A percentile compares a stretch with the other conserved stretches of the same genome.
Evolutionary conservation across 148 eudicot species (phyloP).

Genomic region (Simmondsia chinensis): DNA sequence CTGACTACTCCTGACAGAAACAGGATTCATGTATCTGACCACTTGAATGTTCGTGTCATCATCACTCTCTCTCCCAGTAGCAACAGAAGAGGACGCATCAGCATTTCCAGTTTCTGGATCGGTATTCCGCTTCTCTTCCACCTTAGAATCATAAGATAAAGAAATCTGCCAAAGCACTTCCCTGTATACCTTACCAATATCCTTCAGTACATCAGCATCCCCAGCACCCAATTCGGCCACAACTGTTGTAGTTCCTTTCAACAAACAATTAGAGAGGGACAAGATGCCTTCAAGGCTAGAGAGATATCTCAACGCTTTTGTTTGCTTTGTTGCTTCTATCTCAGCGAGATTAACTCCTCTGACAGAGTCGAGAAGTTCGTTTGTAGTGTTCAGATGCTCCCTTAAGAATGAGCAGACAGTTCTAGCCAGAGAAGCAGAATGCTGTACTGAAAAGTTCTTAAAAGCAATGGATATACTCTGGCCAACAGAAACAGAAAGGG

Average conservation of each 20-base stretch:
- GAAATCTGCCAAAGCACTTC: conserved; percentile 94
- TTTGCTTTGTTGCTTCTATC: conserved; percentile 49
- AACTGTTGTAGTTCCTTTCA: conserved; percentile 73
- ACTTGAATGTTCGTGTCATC: conserved; percentile 59
- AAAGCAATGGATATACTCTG: conserved; percentile 82
- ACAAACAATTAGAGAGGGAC: conserved; percentile 66
- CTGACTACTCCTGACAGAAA: conserved; percentile 51
- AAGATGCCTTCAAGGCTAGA: conserved; percentile 73
- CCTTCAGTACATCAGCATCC: conserved; percentile 90
- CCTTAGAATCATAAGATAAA: conserved; percentile 59
- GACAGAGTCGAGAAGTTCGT: conserved; percentile 49
- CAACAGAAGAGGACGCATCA: conserved; percentile 42
- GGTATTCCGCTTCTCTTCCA: conserved; percentile 54
- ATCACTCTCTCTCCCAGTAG: conserved; percentile 84
- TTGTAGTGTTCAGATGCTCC: conserved; percentile 57
- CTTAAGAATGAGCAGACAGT: conserved; percentile 74
- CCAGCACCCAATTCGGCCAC: conserved; percentile 82
- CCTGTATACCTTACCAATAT: conserved; percentile 72
- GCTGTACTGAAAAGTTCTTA: conserved; percentile 89
- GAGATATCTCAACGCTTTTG: conserved; percentile 56
- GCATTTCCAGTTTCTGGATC: conserved; percentile 55
- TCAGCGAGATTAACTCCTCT: conserved; percentile 54
- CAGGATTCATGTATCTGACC: conserved; percentile 77
- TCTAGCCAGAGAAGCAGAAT: conserved; percentile 81
- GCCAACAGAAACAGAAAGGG: conserved; percentile 77